Base-by-base conservation (phyloP, 108 stramenopile genomes). In the Cyclotella cryptica region DNA sequence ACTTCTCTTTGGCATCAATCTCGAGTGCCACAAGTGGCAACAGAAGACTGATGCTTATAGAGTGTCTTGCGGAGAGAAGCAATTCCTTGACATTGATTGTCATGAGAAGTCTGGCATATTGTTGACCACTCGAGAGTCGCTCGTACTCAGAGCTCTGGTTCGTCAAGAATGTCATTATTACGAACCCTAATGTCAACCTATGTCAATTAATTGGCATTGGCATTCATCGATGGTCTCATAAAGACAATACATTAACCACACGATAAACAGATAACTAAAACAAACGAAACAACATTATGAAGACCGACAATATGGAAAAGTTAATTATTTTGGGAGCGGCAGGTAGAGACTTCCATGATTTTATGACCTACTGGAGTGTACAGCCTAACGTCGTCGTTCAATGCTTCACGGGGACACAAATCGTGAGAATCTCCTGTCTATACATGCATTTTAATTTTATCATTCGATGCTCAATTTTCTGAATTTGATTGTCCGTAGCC, bases 251-350 rank as follows among this genome's bases (percentile, higher is more conserved):
- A 61, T 35, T 61, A 35, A 12, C n/a, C 30, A 62, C 10, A 46
- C 22, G 24, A 45, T 11, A 65, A 65, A 65, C 22, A 12, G 2
- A 47, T 28, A 58, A 12, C 3, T 27, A 10, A 3, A 45, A 11
- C 19, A 11, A 26, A 44, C 44, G 24, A 13, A 65, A 46, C 14
- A 26, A 26, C n/a, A 18, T 65, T 65, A 65, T 30, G n/a, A 72
- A 49, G 71, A 72, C 71, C 60, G 60, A 72, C 28, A 28, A 41
- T 1, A 62, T 62, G 29, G 82, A 83, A 61, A 75, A 71, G 28
- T 40, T 83, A n/a, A 77, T 83, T 26, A 83, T 83, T 42, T 44
- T 83, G 17, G 82, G 82, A 15, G 82, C 82, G n/a, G 82, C 82
- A 1, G 82, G 82, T 0, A 45, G 82, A 21, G 82, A 83, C 58